Evolutionary conservation across 129 eudicot genomes (phyloP).

Genomic region (Arctium lappa): DNA sequence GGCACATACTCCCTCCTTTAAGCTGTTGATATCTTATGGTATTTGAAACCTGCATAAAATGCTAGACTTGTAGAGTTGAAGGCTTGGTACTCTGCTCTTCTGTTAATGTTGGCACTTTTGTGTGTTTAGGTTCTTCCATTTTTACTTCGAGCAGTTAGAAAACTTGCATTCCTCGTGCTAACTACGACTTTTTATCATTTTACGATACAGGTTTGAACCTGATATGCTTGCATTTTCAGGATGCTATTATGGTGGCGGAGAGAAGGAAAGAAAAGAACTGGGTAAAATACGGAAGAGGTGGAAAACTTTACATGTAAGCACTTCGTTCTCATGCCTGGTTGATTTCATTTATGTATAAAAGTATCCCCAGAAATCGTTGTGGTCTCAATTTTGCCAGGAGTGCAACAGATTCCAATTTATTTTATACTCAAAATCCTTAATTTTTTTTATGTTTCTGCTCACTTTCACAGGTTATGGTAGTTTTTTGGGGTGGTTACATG

Average conservation of each 20-base stretch:
- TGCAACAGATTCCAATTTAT: background rate
- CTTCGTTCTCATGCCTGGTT: constrained; percentile 11
- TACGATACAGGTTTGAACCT: constrained; percentile 79
- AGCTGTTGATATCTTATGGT: constrained; percentile 8
- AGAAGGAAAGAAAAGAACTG: constrained; percentile 75
- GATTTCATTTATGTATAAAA: background rate
- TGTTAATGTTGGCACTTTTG: background rate
- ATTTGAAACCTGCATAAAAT: constrained; percentile 9
- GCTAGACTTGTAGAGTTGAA: background rate
- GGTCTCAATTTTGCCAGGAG: background rate
- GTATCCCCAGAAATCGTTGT: background rate
- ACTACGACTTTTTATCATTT: constrained; percentile 16
- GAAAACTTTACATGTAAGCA: constrained; percentile 91
- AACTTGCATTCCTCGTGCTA: constrained; percentile 27
- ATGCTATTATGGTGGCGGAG: constrained; percentile 92
- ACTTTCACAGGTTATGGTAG: background rate
- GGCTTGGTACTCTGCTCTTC: background rate
- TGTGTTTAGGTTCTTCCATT: background rate
- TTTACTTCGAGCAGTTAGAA: background rate
- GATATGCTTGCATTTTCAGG: constrained; percentile 99
- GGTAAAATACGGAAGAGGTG: constrained; percentile 81
- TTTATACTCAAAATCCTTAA: background rate
- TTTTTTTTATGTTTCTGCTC: background rate
- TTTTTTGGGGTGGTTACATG: background rate
- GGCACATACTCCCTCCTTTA: background rate